Conservation (phyloP, 1,284 basidiomycete genomes). For the Rhodotorula sp. region DNA sequence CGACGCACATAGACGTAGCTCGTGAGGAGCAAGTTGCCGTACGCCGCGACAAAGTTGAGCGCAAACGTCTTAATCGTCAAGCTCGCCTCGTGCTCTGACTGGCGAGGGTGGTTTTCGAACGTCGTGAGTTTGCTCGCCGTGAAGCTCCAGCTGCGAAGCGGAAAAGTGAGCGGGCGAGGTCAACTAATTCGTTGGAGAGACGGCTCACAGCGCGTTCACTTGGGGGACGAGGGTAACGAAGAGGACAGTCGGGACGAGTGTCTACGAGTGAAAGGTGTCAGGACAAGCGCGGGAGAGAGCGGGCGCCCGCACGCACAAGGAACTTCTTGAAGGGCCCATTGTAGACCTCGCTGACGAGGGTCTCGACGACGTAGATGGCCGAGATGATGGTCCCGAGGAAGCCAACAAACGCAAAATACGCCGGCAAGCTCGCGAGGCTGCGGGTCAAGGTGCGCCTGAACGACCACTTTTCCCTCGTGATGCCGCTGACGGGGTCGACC, state of each 20-base stretch:
- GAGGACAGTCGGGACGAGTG: conserved; percentile 77
- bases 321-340: conserved; percentile 76
- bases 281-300: background rate
- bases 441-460: conserved; percentile 23
- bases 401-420: conserved; percentile 71
- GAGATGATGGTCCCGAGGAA: conserved; percentile 59
- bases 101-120: conserved; percentile 78
- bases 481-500: conserved; percentile 40
- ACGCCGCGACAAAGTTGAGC: conserved; percentile 82
- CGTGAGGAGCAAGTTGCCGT: conserved; percentile 57
- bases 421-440: conserved; percentile 65
- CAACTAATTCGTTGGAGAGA: too few species aligned
- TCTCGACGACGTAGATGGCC: conserved; percentile 49
- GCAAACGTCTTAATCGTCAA: conserved; percentile 90
- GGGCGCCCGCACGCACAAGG: conserved; percentile 62
- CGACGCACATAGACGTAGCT: conserved; percentile 71
- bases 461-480: conserved; percentile 20
- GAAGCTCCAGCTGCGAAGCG: conserved; percentile 60
- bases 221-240: conserved; percentile 80
- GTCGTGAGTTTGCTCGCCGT: conserved; percentile 69
- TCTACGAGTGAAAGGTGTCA: conserved; percentile 49
- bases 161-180: background rate
- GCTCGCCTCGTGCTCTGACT: conserved; percentile 62
- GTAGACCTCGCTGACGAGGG: conserved; percentile 59
- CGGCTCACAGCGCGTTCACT: conserved; percentile 57